phyloP scores from a whole-genome alignment of 2,329 filamentous ascomycete genomes.

The Trichocomaceae sp. region DNA sequence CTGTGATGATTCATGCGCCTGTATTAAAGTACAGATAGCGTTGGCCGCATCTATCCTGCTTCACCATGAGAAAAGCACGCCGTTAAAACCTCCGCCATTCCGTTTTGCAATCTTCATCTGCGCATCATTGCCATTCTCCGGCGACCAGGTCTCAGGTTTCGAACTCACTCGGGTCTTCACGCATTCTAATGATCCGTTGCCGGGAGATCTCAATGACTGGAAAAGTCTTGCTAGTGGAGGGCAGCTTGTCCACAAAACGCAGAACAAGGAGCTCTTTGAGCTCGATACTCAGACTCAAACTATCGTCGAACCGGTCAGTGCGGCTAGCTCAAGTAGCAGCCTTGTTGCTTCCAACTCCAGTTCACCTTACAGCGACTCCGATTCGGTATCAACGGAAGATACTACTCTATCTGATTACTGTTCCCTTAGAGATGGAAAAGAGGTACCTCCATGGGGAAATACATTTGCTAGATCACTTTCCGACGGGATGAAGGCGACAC shows the following conservation, averaged over 20 bases:
- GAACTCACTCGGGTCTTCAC: not conserved
- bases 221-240: not conserved
- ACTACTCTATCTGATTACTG: not conserved
- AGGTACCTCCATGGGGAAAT: not conserved
- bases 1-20: not conserved
- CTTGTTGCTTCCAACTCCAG: not conserved
- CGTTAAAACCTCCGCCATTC: not conserved
- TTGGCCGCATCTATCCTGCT: not conserved
- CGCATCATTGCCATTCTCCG: not conserved
- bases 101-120: not conserved
- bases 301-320: not conserved
- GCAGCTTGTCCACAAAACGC: not conserved
- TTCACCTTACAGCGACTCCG: not conserved
- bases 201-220: not conserved
- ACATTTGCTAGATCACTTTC: too few relatives aligned
- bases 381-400: not conserved
- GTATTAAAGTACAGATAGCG: not conserved
- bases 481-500: too few relatives aligned
- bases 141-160: not conserved
- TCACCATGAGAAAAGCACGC: not conserved
- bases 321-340: not conserved
- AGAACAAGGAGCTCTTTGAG: not conserved
- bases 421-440: not conserved
- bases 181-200: not conserved
- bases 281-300: not conserved